phyloP scores from a whole-genome alignment of 306 rosid genomes.

The Malus orientalis region DNA sequence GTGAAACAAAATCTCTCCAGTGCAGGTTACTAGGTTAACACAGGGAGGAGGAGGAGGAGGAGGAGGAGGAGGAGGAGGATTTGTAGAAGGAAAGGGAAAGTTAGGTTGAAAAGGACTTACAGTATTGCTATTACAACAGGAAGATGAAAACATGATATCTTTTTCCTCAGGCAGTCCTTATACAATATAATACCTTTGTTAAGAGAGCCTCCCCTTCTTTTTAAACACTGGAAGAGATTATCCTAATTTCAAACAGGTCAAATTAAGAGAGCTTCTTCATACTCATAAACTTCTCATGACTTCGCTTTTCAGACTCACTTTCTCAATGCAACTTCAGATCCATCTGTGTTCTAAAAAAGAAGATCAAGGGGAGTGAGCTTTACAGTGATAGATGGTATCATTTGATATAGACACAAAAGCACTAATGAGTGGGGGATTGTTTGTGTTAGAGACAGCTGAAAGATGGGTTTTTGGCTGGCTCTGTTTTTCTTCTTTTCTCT shows the following conservation, averaged over 20 bases:
- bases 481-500: neutral
- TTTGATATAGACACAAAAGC: neutral
- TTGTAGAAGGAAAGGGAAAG: conserved; percentile 38
- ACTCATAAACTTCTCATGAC: neutral
- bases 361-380: neutral
- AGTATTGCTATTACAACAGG: conserved; percentile 2
- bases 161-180: neutral
- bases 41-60: neutral
- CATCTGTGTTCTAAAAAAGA: neutral
- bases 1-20: conserved; percentile 17
- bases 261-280: neutral
- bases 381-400: neutral
- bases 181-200: neutral
- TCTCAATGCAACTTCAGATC: neutral
- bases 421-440: neutral
- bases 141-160: conserved; percentile 55
- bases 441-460: neutral
- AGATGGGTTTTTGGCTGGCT: neutral
- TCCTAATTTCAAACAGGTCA: too few relatives aligned
- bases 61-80: conserved; percentile 1
- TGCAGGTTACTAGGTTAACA: conserved; percentile 15
- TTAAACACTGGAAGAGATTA: neutral
- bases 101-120: conserved; percentile 36
- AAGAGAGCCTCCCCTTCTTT: neutral
- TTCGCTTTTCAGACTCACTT: neutral